A percentile compares a stretch with the other conserved stretches of the same genome.
phyloP scores from a whole-genome alignment of 495 filamentous ascomycete genomes.

The Cercophora samala region DNA sequence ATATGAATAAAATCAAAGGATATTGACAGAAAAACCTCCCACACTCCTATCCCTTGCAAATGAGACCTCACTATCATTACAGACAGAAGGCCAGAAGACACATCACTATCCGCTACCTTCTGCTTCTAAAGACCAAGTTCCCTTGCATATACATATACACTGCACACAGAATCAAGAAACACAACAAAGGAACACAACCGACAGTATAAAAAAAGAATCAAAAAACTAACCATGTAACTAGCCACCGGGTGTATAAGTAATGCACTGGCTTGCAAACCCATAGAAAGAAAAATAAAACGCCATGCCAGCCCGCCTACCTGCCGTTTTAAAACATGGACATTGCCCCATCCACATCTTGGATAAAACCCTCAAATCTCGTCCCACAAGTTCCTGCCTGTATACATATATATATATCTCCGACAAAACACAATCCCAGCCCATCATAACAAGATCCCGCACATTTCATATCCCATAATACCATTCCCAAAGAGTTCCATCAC shows the following conservation, averaged over 20 bases:
- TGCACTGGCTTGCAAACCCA: neutral
- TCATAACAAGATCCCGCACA: slow-evolving; percentile 1
- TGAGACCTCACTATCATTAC: no score
- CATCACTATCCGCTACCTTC: no score
- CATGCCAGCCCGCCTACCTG: neutral
- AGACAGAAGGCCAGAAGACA: no score
- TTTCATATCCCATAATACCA: neutral
- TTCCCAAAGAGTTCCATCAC: neutral
- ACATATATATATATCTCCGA: neutral
- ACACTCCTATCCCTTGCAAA: no score
- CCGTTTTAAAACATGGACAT: neutral
- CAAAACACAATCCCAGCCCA: neutral
- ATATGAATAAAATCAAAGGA: no score
- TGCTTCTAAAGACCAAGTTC: no score
- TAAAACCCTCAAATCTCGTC: neutral
- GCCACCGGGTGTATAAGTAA: neutral
- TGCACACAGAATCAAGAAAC: neutral
- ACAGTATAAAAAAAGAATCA: neutral
- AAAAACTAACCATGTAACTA: neutral
- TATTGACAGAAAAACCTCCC: no score
- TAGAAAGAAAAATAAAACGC: neutral
- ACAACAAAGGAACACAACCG: neutral
- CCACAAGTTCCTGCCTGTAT: neutral
- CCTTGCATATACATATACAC: neutral
- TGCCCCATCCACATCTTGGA: neutral